phyloP scores from a whole-genome alignment of 2,329 filamentous ascomycete species.

The Monilinia polystroma region DNA sequence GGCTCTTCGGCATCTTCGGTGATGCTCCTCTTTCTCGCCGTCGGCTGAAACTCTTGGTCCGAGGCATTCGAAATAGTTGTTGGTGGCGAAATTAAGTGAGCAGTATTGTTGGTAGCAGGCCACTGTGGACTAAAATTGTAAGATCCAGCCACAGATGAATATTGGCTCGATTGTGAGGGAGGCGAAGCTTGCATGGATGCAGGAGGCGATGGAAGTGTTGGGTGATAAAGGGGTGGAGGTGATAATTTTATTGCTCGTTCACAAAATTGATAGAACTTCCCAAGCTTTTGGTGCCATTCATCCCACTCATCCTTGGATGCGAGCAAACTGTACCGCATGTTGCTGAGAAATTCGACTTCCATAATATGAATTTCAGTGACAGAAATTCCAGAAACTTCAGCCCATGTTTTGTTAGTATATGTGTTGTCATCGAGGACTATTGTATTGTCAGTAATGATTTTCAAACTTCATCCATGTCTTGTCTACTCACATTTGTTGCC shows the following conservation, averaged over 20 bases:
- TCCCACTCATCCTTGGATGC: conserved; percentile 85
- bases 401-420: conserved; percentile 99
- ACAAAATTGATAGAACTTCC: conserved; percentile 73
- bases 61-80: conserved; percentile 41
- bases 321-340: conserved; percentile 92
- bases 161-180: conserved; percentile 43
- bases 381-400: conserved; percentile 90
- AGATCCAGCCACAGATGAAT: conserved; percentile 35
- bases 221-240: conserved; percentile 42
- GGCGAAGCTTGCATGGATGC: conserved; percentile 52
- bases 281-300: conserved; percentile 79
- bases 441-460: conserved; percentile 32
- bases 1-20: conserved; percentile 56
- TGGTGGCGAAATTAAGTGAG: conserved; percentile 36
- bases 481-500: conserved; percentile 82
- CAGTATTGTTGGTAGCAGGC: conserved; percentile 43
- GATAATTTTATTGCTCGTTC: conserved; percentile 35
- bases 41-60: conserved; percentile 40
- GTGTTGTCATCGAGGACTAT: conserved; percentile 94
- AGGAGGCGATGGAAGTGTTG: conserved; percentile 52
- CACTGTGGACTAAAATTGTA: conserved; percentile 38
- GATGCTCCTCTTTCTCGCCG: conserved; percentile 55
- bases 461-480: not conserved
- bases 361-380: conserved; percentile 97
- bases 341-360: conserved; percentile 99